Conservation (phyloP, 306 rosid species). For the Vigna mungo region DNA sequence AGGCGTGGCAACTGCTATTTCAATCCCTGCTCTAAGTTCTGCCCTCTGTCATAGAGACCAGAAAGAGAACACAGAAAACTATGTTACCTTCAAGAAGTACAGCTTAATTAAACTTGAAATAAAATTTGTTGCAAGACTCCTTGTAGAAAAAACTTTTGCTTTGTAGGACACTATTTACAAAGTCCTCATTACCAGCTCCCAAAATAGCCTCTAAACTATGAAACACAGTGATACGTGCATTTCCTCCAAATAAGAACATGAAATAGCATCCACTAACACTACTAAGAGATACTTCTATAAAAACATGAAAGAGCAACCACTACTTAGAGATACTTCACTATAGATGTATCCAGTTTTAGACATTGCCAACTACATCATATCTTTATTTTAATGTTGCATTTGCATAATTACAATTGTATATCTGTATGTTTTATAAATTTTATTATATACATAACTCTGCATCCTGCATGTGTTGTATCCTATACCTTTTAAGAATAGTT, state of each 20-base stretch:
- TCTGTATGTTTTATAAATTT: not conserved
- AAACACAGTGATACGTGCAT: not conserved
- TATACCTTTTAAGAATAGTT: not conserved
- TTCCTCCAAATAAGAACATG: not conserved
- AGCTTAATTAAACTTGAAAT: not conserved
- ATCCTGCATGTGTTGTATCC: not conserved
- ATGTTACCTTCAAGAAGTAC: not conserved
- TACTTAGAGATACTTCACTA: too few relatives aligned
- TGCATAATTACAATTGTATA: not conserved
- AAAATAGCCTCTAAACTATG: slow-evolving; percentile 18
- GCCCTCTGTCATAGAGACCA: slow-evolving; percentile 65
- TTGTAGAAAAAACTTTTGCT: not conserved
- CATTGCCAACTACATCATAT: too few relatives aligned
- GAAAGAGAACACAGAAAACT: slow-evolving; percentile 34
- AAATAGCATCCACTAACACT: not conserved
- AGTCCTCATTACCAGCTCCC: not conserved
- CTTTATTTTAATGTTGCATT: not conserved
- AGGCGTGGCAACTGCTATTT: slow-evolving; percentile 86
- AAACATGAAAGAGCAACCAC: not conserved
- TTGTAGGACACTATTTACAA: not conserved
- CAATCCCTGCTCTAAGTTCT: slow-evolving; percentile 85
- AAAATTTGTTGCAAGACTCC: not conserved
- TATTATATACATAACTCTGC: not conserved
- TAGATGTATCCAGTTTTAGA: too few relatives aligned
- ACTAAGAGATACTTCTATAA: too few relatives aligned